phyloP scores from a whole-genome alignment of 2,329 filamentous ascomycete genomes.

The Scedosporium apiospermum region DNA sequence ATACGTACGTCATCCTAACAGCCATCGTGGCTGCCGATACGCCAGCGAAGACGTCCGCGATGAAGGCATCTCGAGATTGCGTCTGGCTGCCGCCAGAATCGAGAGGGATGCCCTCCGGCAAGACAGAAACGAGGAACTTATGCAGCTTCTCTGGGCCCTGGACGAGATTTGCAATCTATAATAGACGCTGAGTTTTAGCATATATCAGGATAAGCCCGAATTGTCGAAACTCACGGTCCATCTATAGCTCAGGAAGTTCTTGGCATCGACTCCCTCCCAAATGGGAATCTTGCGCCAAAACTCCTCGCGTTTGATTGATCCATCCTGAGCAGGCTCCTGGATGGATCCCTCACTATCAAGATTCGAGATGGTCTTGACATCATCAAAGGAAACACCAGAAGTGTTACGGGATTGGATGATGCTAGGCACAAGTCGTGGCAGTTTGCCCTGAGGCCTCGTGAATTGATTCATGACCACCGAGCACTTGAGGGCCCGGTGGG shows the following conservation, averaged over 20 bases:
- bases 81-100: conserved; percentile 19
- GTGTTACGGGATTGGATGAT: no score
- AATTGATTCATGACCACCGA: no score
- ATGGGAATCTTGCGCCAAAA: conserved; percentile 42
- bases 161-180: conserved; percentile 38
- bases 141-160: conserved; percentile 35
- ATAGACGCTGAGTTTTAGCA: background rate
- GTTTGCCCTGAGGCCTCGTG: no score
- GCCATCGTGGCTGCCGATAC: conserved; percentile 48
- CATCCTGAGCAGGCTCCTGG: background rate
- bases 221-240: conserved; percentile 39
- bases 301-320: conserved; percentile 15
- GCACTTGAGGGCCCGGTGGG: no score
- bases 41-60: conserved; percentile 42
- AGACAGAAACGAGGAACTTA: conserved; percentile 36
- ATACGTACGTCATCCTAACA: conserved; percentile 41
- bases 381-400: no score
- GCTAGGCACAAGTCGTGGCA: no score
- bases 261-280: conserved; percentile 36
- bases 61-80: conserved; percentile 41
- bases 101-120: conserved; percentile 41
- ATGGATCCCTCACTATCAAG: background rate
- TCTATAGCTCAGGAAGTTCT: conserved; percentile 41
- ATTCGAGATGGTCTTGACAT: no score
- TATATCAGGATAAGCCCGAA: background rate